Conservation (phyloP, 2,329 filamentous ascomycete species). For the Penicillium sclerotigenum region DNA sequence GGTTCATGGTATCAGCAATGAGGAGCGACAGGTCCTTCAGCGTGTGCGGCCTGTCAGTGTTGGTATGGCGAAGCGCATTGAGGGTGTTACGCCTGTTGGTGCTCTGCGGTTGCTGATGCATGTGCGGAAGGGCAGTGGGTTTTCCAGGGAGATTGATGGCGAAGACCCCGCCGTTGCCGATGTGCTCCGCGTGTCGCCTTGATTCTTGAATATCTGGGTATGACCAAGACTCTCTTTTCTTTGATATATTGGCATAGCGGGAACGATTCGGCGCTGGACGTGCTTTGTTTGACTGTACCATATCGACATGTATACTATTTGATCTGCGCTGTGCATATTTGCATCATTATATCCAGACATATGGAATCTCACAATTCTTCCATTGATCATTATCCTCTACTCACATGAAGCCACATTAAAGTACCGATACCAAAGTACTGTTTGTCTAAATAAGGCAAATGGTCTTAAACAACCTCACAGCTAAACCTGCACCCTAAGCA, state of each 20-base stretch:
- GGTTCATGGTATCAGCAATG: slow-evolving; percentile 72
- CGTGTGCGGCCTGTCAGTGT: slow-evolving; percentile 75
- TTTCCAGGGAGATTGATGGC: slow-evolving; percentile 9
- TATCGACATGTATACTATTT: slow-evolving; percentile 9
- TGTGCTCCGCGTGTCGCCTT: slow-evolving; percentile 17
- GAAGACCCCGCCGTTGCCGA: slow-evolving; percentile 13
- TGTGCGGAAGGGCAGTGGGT: slow-evolving; percentile 32
- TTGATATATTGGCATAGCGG: slow-evolving; percentile 19
- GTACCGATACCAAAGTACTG: neutral
- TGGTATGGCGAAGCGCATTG: slow-evolving; percentile 81
- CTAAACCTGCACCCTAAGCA: neutral
- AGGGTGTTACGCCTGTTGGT: slow-evolving; percentile 61
- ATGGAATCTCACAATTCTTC: neutral
- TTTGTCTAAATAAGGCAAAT: neutral
- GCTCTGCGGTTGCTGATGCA: slow-evolving; percentile 45
- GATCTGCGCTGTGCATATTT: neutral
- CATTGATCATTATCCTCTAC: neutral
- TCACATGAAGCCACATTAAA: neutral
- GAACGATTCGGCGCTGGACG: slow-evolving; percentile 14
- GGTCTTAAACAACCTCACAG: neutral
- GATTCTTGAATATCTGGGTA: neutral
- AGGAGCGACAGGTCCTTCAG: slow-evolving; percentile 70
- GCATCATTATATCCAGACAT: neutral
- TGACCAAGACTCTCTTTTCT: slow-evolving; percentile 2
- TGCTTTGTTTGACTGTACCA: slow-evolving; percentile 7